These are phyloP conservation scores for Trichosporon inkin DNA, from an alignment of 1,284 basidiomycete genomes.

Conservation along the genomic window DNA sequence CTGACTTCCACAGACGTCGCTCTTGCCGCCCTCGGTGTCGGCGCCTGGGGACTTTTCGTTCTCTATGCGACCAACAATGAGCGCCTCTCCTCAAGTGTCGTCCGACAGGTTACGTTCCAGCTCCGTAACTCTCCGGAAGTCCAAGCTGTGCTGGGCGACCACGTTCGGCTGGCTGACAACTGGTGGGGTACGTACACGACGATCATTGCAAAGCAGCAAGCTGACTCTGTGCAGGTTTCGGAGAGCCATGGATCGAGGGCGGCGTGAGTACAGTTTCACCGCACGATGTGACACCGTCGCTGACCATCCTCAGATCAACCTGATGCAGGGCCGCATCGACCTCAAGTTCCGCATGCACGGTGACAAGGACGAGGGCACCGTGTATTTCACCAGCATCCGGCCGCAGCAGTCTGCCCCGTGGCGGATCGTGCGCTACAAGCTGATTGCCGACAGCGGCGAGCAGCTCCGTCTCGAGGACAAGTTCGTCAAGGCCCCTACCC, in stretches of 20 bases:
- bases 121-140: conserved; percentile 46
- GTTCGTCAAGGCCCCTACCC: conserved; percentile 11
- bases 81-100: conserved; percentile 46
- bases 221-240: conserved; percentile 35
- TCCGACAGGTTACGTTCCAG: conserved; percentile 47
- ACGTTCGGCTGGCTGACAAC: conserved; percentile 40
- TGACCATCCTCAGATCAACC: conserved; percentile 36
- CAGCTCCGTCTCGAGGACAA: conserved; percentile 41
- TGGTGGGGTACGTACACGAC: conserved; percentile 43
- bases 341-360: conserved; percentile 48
- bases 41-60: conserved; percentile 45
- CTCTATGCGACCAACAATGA: conserved; percentile 47
- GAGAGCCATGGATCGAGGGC: conserved; percentile 51
- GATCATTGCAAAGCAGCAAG: too few relatives aligned
- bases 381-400: conserved; percentile 51
- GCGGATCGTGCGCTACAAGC: conserved; percentile 50
- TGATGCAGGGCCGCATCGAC: conserved; percentile 51
- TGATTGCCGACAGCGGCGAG: conserved; percentile 46
- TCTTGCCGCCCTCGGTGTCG: conserved; percentile 36
- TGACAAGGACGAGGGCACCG: conserved; percentile 42
- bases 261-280: conserved; percentile 28
- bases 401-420: conserved; percentile 46
- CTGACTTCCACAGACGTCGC: conserved; percentile 31
- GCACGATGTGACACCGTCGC: background rate
- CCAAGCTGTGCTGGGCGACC: conserved; percentile 36